Evolutionary conservation across 208 protist genomes (phyloP), one percentile per base, ranked within the genome.

Genomic region (Trypanosoma grayi): DNA sequence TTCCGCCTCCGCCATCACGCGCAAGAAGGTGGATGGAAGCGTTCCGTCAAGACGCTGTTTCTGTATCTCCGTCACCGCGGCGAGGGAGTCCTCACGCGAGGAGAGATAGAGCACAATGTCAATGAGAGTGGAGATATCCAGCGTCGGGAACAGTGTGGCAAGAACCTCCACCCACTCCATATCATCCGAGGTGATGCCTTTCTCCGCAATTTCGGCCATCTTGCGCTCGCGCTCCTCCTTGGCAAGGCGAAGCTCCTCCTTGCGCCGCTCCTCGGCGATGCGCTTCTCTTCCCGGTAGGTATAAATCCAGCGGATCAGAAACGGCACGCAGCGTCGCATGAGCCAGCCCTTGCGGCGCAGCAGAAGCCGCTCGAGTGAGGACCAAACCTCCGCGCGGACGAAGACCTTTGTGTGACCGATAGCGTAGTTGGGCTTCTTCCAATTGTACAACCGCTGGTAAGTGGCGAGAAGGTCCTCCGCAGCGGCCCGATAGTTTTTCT

Each of bases 371-470:
- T 96, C 86, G 6, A 96, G 79, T 25, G 72, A 75, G 18, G 84
- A 84, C 82, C 83, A 92, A 60, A 93, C 83, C 60, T 93, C 80
- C 2, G 83, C 81, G n/a, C 80, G 79, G 4, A 92, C 57, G 71
- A 96, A 96, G 13, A 96, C 90, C 68, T 96, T 93, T 18, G 79
- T 93, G 72, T 81, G 80, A 27, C 90, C 90, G 20, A 93, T 70
- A 4, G 81, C 90, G 56, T 80, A 93, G 77, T 91, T 85, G 1
- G 84, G 90, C 39, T 47, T 68, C 13, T 55, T 27, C 81, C 81
- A 92, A 18, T 39, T 18, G 62, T 90, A 92, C 10, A 93, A 45
- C 16, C 68, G 66, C 60, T 90, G 69, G 57, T 92, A 88, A 39
- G 51, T 73, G 46, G 73, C 52, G 24, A 93, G 73, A 18, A 90